Percentiles rank a stretch among this genome's conserved stretches.
These are phyloP conservation scores for Punica granatum DNA, from an alignment of 345 rosid genomes.

Conservation along the genomic window DNA sequence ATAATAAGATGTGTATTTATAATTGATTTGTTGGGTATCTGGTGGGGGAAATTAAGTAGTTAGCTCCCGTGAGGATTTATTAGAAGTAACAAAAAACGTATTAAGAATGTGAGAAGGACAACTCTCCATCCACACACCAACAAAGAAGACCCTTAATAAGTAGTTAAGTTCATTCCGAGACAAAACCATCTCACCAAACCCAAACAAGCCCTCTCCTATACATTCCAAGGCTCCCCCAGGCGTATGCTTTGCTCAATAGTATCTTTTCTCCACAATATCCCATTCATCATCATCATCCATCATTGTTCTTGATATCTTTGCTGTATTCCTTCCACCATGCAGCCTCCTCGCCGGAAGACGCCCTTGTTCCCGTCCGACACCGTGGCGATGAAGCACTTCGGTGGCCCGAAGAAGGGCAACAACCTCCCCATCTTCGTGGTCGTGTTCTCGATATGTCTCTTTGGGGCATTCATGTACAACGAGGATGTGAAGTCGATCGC, in stretches of 20 bases:
- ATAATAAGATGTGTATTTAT: no score
- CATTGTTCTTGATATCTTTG: neutral
- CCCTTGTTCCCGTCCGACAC: constrained; percentile 28
- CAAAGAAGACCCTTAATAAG: constrained; percentile 20
- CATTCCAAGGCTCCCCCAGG: constrained; percentile 2
- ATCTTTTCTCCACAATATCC: neutral
- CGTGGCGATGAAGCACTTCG: constrained; percentile 49
- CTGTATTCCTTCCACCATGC: constrained; percentile 44
- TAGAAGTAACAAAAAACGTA: neutral
- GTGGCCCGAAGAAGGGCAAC: constrained; percentile 27
- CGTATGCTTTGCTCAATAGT: constrained; percentile 1
- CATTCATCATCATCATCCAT: constrained; percentile 19
- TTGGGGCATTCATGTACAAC: constrained; percentile 60
- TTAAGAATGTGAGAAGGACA: constrained; percentile 27
- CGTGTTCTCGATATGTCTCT: constrained; percentile 45
- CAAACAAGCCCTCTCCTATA: constrained; percentile 14
- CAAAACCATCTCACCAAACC: constrained; percentile 61
- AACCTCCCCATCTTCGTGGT: constrained; percentile 48
- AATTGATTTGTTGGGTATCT: no score
- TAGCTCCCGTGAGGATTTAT: constrained; percentile 10
- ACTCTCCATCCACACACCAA: constrained; percentile 34
- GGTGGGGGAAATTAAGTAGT: constrained; percentile 15
- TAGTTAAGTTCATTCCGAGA: constrained; percentile 33
- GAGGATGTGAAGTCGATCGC: constrained; percentile 63
- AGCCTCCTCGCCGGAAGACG: constrained; percentile 30